Conservation (phyloP, 2,329 filamentous ascomycete genomes). For the Alternaria burnsii region DNA sequence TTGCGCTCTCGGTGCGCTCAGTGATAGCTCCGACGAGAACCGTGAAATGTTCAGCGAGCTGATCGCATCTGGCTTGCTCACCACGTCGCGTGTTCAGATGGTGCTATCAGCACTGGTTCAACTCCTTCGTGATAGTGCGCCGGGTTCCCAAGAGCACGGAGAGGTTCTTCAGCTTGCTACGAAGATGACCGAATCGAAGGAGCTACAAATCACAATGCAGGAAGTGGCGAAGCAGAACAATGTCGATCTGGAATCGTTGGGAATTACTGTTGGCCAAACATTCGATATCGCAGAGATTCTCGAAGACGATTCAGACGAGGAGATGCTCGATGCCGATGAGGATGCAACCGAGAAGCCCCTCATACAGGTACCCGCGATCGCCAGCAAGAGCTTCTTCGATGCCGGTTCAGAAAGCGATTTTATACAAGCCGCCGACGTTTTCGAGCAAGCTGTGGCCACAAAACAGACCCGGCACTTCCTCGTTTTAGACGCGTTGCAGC, state of each 20-base stretch:
- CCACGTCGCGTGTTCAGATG: conserved; percentile 69
- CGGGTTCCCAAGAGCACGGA: conserved; percentile 42
- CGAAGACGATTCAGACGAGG: conserved; percentile 55
- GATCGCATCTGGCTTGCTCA: conserved; percentile 67
- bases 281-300: conserved; percentile 23
- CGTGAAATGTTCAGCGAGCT: conserved; percentile 65
- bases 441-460: conserved; percentile 39
- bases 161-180: conserved; percentile 44
- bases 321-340: conserved; percentile 61
- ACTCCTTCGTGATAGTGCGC: conserved; percentile 50
- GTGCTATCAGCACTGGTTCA: conserved; percentile 72
- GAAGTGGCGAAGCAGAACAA: conserved; percentile 72
- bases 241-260: conserved; percentile 72
- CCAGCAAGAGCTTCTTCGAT: conserved; percentile 40
- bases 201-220: conserved; percentile 66
- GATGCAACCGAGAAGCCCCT: conserved; percentile 31
- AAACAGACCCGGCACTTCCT: conserved; percentile 57
- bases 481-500: conserved; percentile 63
- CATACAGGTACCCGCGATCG: conserved; percentile 35
- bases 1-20: conserved; percentile 63
- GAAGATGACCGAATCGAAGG: conserved; percentile 40
- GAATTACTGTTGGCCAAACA: conserved; percentile 50
- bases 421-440: conserved; percentile 40
- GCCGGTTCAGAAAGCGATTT: conserved; percentile 28
- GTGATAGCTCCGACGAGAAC: conserved; percentile 31